phyloP scores from a whole-genome alignment of 352 stramenopile species.

The Pseudoperonospora humuli region DNA sequence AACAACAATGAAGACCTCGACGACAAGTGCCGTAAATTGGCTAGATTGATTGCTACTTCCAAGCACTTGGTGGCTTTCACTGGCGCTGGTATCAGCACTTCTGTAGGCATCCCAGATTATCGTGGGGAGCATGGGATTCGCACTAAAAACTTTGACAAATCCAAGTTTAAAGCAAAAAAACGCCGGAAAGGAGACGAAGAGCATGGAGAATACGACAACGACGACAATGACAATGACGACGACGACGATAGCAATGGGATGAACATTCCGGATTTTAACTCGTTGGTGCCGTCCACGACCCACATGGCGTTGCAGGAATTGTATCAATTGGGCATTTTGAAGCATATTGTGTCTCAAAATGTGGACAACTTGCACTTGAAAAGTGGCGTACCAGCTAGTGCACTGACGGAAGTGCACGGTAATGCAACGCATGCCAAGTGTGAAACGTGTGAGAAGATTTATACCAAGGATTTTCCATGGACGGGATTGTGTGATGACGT shows the following conservation, averaged over 20 bases:
- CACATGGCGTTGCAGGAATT: conserved; percentile 80
- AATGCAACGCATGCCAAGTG: conserved; percentile 79
- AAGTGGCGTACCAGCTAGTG: conserved; percentile 48
- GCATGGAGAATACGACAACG: not conserved
- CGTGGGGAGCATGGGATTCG: conserved; percentile 74
- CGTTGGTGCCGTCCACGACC: conserved; percentile 59
- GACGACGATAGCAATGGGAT: conserved; percentile 8
- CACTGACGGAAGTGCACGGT: conserved; percentile 70
- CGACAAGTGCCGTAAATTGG: conserved; percentile 48
- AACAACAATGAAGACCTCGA: conserved; percentile 28
- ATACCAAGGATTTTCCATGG: conserved; percentile 58
- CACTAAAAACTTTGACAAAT: conserved; percentile 44
- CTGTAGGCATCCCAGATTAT: conserved; percentile 73
- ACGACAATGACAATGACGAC: conserved; percentile 8
- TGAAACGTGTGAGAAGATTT: conserved; percentile 83
- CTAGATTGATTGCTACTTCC: conserved; percentile 45
- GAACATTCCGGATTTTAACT: conserved; percentile 55
- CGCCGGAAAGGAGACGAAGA: conserved; percentile 16
- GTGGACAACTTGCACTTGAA: conserved; percentile 82
- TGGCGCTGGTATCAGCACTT: conserved; percentile 72
- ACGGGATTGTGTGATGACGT: conserved; percentile 59
- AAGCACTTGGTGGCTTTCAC: conserved; percentile 77
- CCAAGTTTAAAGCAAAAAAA: conserved; percentile 19
- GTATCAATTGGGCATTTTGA: conserved; percentile 59
- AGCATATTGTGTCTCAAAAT: conserved; percentile 80